Evolutionary conservation across 768 basidiomycete species (phyloP), one percentile per base, ranked within the genome.

Genomic region (Lepiota brunneoincarnata): DNA sequence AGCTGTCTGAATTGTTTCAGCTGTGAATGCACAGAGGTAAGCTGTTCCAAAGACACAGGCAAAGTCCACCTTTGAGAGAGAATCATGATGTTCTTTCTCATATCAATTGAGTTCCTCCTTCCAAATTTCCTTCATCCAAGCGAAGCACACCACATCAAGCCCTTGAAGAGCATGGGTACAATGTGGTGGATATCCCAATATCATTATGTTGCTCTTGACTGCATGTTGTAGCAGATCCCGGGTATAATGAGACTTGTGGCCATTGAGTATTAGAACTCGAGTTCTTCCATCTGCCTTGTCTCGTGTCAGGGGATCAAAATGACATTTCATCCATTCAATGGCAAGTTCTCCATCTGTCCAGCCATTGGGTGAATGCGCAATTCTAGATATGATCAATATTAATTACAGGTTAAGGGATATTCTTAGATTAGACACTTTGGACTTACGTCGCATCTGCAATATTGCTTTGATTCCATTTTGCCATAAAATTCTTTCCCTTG

Each of bases 211-310:
- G 59, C 72, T 58, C 11, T 58, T 58, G 1, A 24, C 4, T 0
- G 67, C 64, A 58, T 66, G 73, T 1, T 67, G 23, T 15, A 78
- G 63, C 42, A 78, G 62, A 1, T 63, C 63, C 10, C 51, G 46
- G 0, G 64, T 68, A 56, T 64, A 70, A 54, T 79, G 78, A 0
- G 72, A 78, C 50, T 59, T 66, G 49, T 78, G 77, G 0, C 77
- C 73, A 61, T 78, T 73, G 1, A 77, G 45, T 14, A 76, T 34
- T 3, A 77, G 64, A 21, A 75, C 55, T 6, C 67, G 51, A 4
- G 53, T 53, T 34, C 62, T 57, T 17, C 59, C 41, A 18, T 15
- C 15, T 24, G 47, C 54, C 34, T 41, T 46, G 4, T 57, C 41
- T 12, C 38, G 43, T 2, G 48, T 49, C 12, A 18, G 12, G 0